A percentile compares a stretch with the other conserved stretches of the same genome.
Conservation (phyloP, 805 yeast species). For the Tetrapisispora taiwanensis region DNA sequence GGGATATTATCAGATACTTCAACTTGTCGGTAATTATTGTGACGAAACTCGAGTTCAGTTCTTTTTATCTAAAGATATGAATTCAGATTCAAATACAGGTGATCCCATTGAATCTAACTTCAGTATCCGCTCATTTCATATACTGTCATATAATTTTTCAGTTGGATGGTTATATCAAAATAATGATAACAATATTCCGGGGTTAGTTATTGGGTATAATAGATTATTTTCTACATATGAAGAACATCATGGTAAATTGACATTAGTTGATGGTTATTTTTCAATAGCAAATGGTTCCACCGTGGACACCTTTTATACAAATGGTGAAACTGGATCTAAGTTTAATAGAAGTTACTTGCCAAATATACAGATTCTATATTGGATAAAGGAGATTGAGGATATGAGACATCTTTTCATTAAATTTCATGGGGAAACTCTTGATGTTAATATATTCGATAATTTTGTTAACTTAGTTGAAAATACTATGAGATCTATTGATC, state of each 20-base stretch:
- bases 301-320: constrained; percentile 40
- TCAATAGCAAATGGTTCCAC: constrained; percentile 59
- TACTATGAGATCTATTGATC: constrained; percentile 37
- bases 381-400: constrained; percentile 16
- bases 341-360: constrained; percentile 62
- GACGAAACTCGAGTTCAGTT: constrained; percentile 6
- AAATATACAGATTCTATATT: constrained; percentile 43
- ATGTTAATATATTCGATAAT: constrained; percentile 51
- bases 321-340: constrained; percentile 36
- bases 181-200: constrained; percentile 39
- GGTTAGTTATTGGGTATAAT: constrained; percentile 72
- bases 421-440: constrained; percentile 59
- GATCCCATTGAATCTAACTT: constrained; percentile 5
- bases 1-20: constrained; percentile 15
- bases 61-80: not conserved
- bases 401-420: constrained; percentile 41
- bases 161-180: constrained; percentile 69
- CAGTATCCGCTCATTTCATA: constrained; percentile 43
- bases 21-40: constrained; percentile 11
- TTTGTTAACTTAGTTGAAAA: constrained; percentile 47
- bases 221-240: constrained; percentile 57
- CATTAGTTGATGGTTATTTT: constrained; percentile 57
- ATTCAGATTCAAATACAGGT: not conserved
- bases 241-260: constrained; percentile 52
- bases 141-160: constrained; percentile 56